Evolutionary conservation across 331 rosid species (phyloP).

Genomic region (Rhamnella rubrinervis): DNA sequence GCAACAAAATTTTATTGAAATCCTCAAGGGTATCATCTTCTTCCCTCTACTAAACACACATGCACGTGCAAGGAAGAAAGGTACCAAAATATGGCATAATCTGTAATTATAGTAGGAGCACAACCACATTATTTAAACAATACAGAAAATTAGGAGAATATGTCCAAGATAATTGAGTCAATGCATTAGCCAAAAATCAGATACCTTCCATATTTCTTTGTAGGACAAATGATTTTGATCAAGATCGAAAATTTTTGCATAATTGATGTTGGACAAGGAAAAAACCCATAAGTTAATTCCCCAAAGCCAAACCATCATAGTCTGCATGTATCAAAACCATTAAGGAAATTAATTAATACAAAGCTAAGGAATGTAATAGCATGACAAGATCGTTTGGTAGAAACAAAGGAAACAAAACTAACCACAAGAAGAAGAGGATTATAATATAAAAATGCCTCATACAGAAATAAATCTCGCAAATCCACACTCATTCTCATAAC

Average conservation of each 20-base stretch:
- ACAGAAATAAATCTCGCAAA: constrained; percentile 81
- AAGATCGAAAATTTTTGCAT: constrained; percentile 82
- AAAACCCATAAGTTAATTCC: constrained; percentile 91
- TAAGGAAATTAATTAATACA: constrained; percentile 15
- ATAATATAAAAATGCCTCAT: constrained; percentile 96
- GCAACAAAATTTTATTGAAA: background rate
- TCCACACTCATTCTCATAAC: constrained; percentile 99
- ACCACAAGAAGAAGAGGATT: constrained; percentile 97
- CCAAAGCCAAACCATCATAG: constrained; percentile 98
- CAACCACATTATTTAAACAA: background rate
- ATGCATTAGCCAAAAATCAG: constrained; percentile 16
- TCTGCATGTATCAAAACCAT: constrained; percentile 51
- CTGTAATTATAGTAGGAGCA: background rate
- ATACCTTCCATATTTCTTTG: constrained; percentile 96
- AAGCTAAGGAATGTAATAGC: constrained; percentile 8
- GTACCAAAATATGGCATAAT: constrained; percentile 13
- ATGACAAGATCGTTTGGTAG: background rate
- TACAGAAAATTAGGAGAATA: constrained; percentile 15
- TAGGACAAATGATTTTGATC: constrained; percentile 88
- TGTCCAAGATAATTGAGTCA: constrained; percentile 16
- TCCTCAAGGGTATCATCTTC: background rate
- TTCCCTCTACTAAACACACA: background rate
- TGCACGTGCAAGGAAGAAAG: background rate
- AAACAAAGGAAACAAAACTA: constrained; percentile 34
- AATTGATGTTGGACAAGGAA: constrained; percentile 59